Evolutionary conservation across 495 filamentous ascomycete genomes (phyloP).

Genomic region (Hypoxylon crocopeplum): DNA sequence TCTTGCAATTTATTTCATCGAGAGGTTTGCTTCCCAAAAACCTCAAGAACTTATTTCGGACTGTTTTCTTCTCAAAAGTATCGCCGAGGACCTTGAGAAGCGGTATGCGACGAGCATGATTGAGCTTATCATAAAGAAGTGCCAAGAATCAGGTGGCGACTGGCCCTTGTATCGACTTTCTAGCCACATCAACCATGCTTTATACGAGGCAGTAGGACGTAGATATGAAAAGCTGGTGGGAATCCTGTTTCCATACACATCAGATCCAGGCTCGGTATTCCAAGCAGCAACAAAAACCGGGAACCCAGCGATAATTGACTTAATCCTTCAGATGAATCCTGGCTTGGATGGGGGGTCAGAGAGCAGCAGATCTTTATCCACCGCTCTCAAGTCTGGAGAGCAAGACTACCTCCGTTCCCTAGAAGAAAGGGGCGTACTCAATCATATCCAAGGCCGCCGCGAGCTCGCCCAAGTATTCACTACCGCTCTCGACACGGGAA

Average conservation of each 20-base stretch:
- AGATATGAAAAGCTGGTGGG: background rate
- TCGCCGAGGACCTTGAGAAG: background rate
- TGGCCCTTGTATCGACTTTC: background rate
- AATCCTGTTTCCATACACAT: background rate
- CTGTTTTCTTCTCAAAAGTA: background rate
- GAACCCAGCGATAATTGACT: background rate
- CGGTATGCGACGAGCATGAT: background rate
- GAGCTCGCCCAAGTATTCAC: background rate
- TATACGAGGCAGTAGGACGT: background rate
- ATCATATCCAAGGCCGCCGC: background rate
- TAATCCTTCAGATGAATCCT: background rate
- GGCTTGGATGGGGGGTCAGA: background rate
- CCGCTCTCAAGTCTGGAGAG: background rate
- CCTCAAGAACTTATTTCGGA: background rate
- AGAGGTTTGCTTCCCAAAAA: background rate
- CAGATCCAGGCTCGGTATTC: background rate
- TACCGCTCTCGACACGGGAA: background rate
- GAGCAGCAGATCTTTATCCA: background rate
- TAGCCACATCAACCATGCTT: background rate
- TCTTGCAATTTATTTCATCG: conserved; percentile 3
- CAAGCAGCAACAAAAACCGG: background rate
- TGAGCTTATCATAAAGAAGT: background rate
- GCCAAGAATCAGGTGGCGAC: background rate
- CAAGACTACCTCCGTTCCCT: background rate
- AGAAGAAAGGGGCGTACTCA: background rate